Evolutionary conservation across 768 basidiomycete species (phyloP).

Genomic region (Lactarius quietus): DNA sequence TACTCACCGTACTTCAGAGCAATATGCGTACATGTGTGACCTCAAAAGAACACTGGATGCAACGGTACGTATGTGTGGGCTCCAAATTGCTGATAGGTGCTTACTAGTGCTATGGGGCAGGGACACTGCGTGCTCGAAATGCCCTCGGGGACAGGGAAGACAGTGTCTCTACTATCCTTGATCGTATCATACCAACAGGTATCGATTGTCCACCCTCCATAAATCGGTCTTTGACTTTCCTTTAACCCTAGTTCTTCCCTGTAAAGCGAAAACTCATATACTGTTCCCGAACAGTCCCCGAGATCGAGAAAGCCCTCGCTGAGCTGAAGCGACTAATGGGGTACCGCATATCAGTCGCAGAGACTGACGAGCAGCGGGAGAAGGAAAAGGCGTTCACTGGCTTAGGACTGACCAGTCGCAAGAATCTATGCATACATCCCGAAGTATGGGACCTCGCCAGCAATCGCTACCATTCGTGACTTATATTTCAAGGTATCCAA

Average conservation of each 20-base stretch:
- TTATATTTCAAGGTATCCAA: slow-evolving; percentile 67
- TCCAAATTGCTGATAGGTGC: slow-evolving; percentile 4
- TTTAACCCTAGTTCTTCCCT: slow-evolving; percentile 70
- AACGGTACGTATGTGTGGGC: slow-evolving; percentile 49
- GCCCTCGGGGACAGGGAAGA: slow-evolving; percentile 99
- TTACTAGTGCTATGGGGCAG: slow-evolving; percentile 39
- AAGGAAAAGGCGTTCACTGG: slow-evolving; percentile 86
- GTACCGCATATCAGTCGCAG: slow-evolving; percentile 72
- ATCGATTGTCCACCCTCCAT: background rate
- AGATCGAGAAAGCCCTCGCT: slow-evolving; percentile 96
- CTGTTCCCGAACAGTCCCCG: slow-evolving; percentile 98
- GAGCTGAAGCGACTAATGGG: slow-evolving; percentile 93
- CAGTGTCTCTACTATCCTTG: slow-evolving; percentile 89
- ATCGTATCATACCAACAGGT: slow-evolving; percentile 99
- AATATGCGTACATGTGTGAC: slow-evolving; percentile 99
- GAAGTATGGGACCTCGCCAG: slow-evolving; percentile 51
- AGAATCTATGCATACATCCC: slow-evolving; percentile 95
- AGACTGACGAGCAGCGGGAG: slow-evolving; percentile 65
- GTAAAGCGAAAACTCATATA: slow-evolving; percentile 93
- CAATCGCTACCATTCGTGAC: background rate
- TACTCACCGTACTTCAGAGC: slow-evolving; percentile 51
- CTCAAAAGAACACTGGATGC: slow-evolving; percentile 95
- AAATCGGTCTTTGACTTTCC: background rate
- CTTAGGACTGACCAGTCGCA: slow-evolving; percentile 89
- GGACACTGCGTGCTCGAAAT: slow-evolving; percentile 99